Evolutionary conservation across 345 rosid species (phyloP).

Genomic region (Gossypium sturtianum): DNA sequence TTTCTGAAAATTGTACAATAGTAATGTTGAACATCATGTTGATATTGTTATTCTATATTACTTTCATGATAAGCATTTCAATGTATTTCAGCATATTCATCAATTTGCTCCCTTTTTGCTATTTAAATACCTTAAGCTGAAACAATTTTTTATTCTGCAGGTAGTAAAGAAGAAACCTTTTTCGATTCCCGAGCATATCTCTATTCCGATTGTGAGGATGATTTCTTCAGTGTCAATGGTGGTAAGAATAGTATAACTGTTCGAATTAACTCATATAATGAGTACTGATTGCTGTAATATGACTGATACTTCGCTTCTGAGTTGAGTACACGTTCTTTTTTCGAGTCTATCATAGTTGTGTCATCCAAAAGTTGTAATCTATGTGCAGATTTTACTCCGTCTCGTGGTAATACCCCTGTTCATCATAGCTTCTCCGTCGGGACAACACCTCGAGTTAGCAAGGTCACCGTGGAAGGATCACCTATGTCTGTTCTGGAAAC

Average conservation of each 20-base stretch:
- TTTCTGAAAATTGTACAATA: not conserved
- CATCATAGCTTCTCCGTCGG: constrained; percentile 47
- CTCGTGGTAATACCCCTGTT: constrained; percentile 78
- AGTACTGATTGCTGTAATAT: not conserved
- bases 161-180: constrained; percentile 77
- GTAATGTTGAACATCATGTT: not conserved
- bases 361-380: not conserved
- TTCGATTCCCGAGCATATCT: constrained; percentile 75
- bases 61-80: not conserved
- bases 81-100: not conserved
- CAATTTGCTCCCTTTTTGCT: not conserved
- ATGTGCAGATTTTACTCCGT: constrained; percentile 83
- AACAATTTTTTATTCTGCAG: constrained; percentile 30
- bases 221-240: constrained; percentile 84
- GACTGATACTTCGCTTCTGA: not conserved
- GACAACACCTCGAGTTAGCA: constrained; percentile 32
- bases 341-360: not conserved
- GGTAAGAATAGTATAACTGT: constrained; percentile 40
- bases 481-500: constrained; percentile 38
- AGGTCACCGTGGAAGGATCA: constrained; percentile 26
- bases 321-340: not conserved
- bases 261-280: not conserved
- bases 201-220: constrained; percentile 90
- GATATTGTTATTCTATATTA: not conserved
- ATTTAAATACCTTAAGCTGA: not conserved